These are phyloP conservation scores for Nepenthes gracilis DNA, from an alignment of 148 eudicot genomes.

Conservation along the genomic window DNA sequence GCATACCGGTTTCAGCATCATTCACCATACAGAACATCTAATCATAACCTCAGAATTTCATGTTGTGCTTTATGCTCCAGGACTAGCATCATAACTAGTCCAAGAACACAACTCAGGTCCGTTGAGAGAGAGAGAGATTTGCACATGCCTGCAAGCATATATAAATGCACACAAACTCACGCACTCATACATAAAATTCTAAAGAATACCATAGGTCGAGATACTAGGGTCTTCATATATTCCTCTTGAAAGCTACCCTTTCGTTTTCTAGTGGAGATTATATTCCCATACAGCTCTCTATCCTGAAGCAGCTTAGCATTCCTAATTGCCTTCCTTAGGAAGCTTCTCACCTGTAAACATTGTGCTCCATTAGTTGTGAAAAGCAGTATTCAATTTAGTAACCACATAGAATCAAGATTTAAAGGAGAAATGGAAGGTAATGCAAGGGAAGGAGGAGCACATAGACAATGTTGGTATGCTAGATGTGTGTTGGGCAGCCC, in stretches of 20 bases:
- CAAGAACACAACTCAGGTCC: too few relatives aligned
- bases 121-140: background rate
- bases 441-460: too few relatives aligned
- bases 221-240: constrained; percentile 43
- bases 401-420: background rate
- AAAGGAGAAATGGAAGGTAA: background rate
- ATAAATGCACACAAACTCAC: background rate
- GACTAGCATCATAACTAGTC: too few relatives aligned
- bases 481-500: too few relatives aligned
- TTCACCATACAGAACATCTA: too few relatives aligned
- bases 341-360: constrained; percentile 13
- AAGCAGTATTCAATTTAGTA: background rate
- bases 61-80: too few relatives aligned
- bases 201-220: constrained; percentile 44
- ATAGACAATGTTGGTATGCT: too few relatives aligned
- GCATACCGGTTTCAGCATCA: too few relatives aligned
- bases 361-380: background rate
- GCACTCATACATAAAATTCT: background rate
- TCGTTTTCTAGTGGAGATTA: constrained; percentile 27
- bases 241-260: constrained; percentile 57
- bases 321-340: constrained; percentile 13
- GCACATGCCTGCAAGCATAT: background rate
- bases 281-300: constrained; percentile 60
- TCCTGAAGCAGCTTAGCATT: constrained; percentile 35
- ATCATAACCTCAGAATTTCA: too few relatives aligned